These are phyloP conservation scores for Daldinia childiae DNA, from an alignment of 495 filamentous ascomycete species.

Conservation along the genomic window DNA sequence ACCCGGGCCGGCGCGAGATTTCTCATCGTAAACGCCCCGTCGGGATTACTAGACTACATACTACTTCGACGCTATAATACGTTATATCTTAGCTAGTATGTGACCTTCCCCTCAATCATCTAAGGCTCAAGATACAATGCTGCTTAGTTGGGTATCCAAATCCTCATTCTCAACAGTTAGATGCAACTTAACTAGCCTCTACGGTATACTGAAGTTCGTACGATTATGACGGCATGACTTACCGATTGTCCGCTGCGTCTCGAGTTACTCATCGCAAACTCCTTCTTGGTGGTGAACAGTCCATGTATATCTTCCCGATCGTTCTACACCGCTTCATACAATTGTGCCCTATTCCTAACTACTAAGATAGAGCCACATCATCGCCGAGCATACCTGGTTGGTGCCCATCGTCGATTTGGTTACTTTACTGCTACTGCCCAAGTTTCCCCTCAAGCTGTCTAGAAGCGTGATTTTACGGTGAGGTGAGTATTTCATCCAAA, in stretches of 20 bases:
- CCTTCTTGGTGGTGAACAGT: conserved; percentile 19
- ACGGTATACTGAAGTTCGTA: conserved; percentile 23
- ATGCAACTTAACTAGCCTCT: conserved; percentile 23
- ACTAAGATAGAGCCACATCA: conserved; percentile 39
- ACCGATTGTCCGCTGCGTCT: conserved; percentile 9
- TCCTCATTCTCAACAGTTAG: conserved; percentile 15
- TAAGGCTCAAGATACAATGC: conserved; percentile 18
- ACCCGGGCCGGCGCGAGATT: conserved; percentile 13
- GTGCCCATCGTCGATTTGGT: conserved; percentile 39
- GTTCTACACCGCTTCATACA: conserved; percentile 32
- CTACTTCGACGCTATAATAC: conserved; percentile 19
- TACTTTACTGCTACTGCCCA: conserved; percentile 34
- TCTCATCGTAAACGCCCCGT: conserved; percentile 16
- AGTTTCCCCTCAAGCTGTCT: conserved; percentile 10
- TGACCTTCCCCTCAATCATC: conserved; percentile 23
- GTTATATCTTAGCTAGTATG: conserved; percentile 22
- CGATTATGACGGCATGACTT: conserved; percentile 41
- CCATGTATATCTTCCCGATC: conserved; percentile 11
- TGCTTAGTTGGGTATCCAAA: conserved; percentile 20
- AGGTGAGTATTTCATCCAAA: conserved; percentile 25
- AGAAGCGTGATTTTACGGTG: conserved; percentile 18
- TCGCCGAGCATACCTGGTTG: conserved; percentile 20
- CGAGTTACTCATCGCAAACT: conserved; percentile 10
- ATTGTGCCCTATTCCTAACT: conserved; percentile 22
- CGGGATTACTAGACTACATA: conserved; percentile 4